Evolutionary conservation across 352 stramenopile species (phyloP).

Genomic region (Phytophthora sojae): DNA sequence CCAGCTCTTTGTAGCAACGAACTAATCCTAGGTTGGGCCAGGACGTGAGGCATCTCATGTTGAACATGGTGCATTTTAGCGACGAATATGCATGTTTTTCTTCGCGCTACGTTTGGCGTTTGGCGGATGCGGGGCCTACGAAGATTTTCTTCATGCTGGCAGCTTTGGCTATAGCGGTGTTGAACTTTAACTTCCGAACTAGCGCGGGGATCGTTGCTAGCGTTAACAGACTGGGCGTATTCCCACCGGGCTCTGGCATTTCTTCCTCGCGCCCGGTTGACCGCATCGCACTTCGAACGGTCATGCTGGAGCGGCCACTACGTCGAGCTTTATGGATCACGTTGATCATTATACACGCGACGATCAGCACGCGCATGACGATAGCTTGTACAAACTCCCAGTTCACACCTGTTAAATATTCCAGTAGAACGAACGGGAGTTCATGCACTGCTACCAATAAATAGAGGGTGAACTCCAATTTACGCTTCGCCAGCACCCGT

Average conservation of each 20-base stretch:
- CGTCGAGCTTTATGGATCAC: background rate
- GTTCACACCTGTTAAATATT: background rate
- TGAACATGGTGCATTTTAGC: background rate
- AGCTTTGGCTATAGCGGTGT: too few relatives aligned
- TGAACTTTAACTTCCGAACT: background rate
- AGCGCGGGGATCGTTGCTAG: background rate
- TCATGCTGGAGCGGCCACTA: background rate
- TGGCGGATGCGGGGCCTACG: background rate
- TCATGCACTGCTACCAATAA: background rate
- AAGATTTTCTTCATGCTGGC: background rate
- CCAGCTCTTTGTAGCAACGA: background rate
- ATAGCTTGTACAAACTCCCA: background rate
- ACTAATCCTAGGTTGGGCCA: background rate
- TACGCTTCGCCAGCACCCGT: background rate
- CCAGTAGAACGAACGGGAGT: background rate
- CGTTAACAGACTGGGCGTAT: too few relatives aligned
- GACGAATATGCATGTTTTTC: background rate
- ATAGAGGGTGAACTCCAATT: background rate
- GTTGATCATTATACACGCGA: background rate
- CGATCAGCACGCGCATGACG: background rate
- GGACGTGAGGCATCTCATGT: background rate
- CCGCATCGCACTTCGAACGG: too few relatives aligned
- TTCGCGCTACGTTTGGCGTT: too few relatives aligned
- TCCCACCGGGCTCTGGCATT: too few relatives aligned
- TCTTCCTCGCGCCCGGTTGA: too few relatives aligned